Conservation (phyloP, 306 rosid species). For the Prunus campanulata region DNA sequence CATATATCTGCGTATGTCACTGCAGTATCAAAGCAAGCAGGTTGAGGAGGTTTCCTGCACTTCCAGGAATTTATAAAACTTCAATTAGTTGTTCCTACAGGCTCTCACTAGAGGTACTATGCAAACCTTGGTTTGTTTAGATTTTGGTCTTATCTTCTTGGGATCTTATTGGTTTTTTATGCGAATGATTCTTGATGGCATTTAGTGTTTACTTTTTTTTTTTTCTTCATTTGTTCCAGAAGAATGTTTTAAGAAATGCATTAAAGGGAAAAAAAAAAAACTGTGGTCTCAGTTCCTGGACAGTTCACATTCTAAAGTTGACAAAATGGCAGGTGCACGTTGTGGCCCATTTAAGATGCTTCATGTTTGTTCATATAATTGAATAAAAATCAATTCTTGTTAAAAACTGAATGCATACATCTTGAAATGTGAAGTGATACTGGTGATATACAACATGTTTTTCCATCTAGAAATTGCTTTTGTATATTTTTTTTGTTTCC, state of each 20-base stretch:
- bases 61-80: conserved; percentile 60
- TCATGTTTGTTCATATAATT: background rate
- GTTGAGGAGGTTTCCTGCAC: conserved; percentile 85
- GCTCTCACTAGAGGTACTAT: conserved; percentile 79
- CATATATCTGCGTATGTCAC: conserved; percentile 81
- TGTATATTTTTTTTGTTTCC: background rate
- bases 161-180: background rate
- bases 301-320: background rate
- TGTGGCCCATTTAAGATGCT: background rate
- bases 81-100: conserved; percentile 74
- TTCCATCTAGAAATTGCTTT: background rate
- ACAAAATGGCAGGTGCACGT: background rate
- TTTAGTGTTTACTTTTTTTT: background rate
- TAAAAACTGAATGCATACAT: background rate
- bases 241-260: background rate
- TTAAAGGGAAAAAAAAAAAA: background rate
- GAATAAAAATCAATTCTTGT: background rate
- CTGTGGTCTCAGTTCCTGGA: background rate
- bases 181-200: background rate
- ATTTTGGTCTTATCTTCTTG: background rate
- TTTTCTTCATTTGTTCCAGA: background rate
- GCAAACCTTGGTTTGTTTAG: conserved; percentile 56
- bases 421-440: background rate
- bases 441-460: background rate
- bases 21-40: conserved; percentile 98